phyloP scores from a whole-genome alignment of 2,329 filamentous ascomycete genomes.

The Pestalotiopsis sp. region DNA sequence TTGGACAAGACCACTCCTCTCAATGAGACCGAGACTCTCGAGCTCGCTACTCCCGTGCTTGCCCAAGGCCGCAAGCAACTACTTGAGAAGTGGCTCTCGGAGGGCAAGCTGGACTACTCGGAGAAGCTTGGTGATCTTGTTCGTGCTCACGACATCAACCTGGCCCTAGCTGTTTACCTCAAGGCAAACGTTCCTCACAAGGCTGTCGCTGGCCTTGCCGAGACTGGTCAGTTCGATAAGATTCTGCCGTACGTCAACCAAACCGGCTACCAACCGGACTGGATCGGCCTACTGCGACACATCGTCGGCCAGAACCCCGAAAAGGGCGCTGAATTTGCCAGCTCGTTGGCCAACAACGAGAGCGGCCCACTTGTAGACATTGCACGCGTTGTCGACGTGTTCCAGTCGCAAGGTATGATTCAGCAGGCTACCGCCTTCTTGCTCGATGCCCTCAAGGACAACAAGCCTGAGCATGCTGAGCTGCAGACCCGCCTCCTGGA shows the following conservation, averaged over 20 bases:
- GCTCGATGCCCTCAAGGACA: slow-evolving; percentile 91
- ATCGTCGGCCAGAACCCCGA: slow-evolving; percentile 90
- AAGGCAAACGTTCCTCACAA: slow-evolving; percentile 91
- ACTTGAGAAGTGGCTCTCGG: slow-evolving; percentile 96
- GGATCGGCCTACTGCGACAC: slow-evolving; percentile 87
- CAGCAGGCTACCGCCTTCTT: slow-evolving; percentile 98
- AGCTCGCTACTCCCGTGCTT: slow-evolving; percentile 89
- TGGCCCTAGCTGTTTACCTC: slow-evolving; percentile 87
- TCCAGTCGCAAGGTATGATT: slow-evolving; percentile 97
- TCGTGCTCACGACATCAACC: slow-evolving; percentile 82
- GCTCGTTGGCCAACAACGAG: slow-evolving; percentile 87
- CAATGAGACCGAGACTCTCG: slow-evolving; percentile 91
- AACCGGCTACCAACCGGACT: slow-evolving; percentile 91
- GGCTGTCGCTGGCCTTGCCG: slow-evolving; percentile 91
- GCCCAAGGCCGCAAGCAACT: slow-evolving; percentile 93
- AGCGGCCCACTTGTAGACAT: slow-evolving; percentile 87
- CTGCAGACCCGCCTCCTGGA: slow-evolving; percentile 93
- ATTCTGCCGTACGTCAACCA: slow-evolving; percentile 90
- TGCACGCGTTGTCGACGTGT: slow-evolving; percentile 94
- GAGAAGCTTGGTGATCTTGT: slow-evolving; percentile 96
- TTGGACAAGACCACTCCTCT: slow-evolving; percentile 86
- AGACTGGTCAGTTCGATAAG: slow-evolving; percentile 95
- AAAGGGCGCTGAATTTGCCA: slow-evolving; percentile 93
- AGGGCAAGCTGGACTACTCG: slow-evolving; percentile 93
- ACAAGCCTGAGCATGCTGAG: slow-evolving; percentile 89